Base-by-base conservation (phyloP, 225 moss, liverwort and hornwort species). In the Ulota crispa region DNA sequence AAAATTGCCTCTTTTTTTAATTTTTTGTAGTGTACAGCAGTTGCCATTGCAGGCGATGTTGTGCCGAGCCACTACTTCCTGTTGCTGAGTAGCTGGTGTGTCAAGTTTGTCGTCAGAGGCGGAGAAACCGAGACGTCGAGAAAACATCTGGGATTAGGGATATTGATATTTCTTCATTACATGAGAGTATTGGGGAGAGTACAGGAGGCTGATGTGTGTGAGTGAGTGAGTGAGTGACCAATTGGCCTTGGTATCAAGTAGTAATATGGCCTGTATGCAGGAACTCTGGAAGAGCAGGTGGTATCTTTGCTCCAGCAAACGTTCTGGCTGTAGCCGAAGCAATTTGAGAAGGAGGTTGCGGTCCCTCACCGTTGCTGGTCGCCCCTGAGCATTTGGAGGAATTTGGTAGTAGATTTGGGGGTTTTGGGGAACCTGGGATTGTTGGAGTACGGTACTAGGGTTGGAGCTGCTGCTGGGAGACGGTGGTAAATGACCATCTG, bases 201-300 rank as follows among this genome's bases (percentile, higher is more conserved):
- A 84, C 65, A 82, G 70, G 87, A 84, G 77, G 66, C 68, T 59
- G 54, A 14, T 23, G 32, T 56, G 13, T 13, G 45, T 14, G 45
- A 45, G 61, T 45, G 43, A 43, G 61, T 15, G 37, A 26, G 31
- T 59, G 87, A 61, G 26, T 70, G 72, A 56, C 83, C 61, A 67
- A 60, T 54, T 61, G 75, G 82, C 76, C 72, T 73, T 82, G 80
- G 54, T 77, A 80, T 68, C 83, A 82, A 80, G 80, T 88, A 85
- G 80, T 88, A 85, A 86, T 81, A 64, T 88, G 81, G 83, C 81
- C 81, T 86, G 70, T 83, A 83, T 81, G 86, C 81, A 88, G 88
- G 88, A 72, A 36, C 47, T 80, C 78, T 73, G 83, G 76, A 83
- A 83, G 75, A 73, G 74, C 83, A 81, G 83, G 86, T 53, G 78